Percentiles rank a stretch among this genome's conserved stretches.
These are phyloP conservation scores for Globisporangium paroecandrum DNA, from an alignment of 352 stramenopile species.

Conservation along the genomic window DNA sequence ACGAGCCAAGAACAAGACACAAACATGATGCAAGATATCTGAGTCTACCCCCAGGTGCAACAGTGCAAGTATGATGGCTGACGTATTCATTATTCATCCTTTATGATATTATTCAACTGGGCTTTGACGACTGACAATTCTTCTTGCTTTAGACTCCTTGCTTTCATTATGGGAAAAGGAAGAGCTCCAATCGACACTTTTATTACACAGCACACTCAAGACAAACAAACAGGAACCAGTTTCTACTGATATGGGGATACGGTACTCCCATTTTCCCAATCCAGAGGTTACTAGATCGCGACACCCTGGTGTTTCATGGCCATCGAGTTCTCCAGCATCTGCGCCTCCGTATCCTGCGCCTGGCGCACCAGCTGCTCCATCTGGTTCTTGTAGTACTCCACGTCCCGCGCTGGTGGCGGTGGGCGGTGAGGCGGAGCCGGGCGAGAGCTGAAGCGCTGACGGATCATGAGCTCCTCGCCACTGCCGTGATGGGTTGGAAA, in stretches of 20 bases:
- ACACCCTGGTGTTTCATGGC: constrained; percentile 47
- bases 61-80: not conserved
- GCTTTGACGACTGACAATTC: not conserved
- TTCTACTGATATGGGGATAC: not conserved
- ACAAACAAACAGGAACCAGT: not conserved
- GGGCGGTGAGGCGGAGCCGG: constrained; percentile 4
- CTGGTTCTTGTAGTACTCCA: constrained; percentile 57
- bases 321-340: constrained; percentile 58
- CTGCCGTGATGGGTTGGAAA: constrained; percentile 3
- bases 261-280: not conserved
- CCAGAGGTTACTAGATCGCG: constrained; percentile 21
- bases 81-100: not conserved
- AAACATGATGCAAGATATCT: not conserved
- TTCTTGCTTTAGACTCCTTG: not conserved
- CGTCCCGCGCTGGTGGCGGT: constrained; percentile 1
- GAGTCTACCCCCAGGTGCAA: not conserved
- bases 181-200: not conserved
- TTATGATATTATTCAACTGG: not conserved
- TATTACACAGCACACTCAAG: not conserved
- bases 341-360: constrained; percentile 64
- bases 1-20: not conserved
- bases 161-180: not conserved
- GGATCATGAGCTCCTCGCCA: constrained; percentile 5
- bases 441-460: constrained; percentile 10
- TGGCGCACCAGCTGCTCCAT: constrained; percentile 69